Evolutionary conservation across 2,329 filamentous ascomycete species (phyloP).

Genomic region (Ophiostoma australiae): DNA sequence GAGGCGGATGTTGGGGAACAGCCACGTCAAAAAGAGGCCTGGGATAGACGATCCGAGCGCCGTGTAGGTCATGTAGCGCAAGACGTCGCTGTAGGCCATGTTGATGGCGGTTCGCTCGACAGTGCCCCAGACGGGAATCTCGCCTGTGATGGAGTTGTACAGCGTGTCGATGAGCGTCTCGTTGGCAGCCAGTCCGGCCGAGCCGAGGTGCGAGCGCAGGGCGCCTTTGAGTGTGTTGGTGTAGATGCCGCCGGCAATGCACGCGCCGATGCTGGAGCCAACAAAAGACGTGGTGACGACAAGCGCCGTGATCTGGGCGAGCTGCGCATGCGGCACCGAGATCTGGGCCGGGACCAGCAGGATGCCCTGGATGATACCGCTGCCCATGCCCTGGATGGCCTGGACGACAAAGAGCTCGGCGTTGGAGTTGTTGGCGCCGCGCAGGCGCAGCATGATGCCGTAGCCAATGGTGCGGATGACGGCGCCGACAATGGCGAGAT

Average conservation of each 20-base stretch:
- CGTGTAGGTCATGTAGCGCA: slow-evolving; percentile 32
- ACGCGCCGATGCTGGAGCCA: slow-evolving; percentile 16
- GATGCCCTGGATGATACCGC: slow-evolving; percentile 16
- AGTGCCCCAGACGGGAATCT: slow-evolving; percentile 40
- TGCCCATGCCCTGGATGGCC: slow-evolving; percentile 44
- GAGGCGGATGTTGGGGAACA: slow-evolving; percentile 28
- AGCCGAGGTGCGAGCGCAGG: slow-evolving; percentile 2
- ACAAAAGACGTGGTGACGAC: slow-evolving; percentile 15
- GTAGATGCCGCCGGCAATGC: slow-evolving; percentile 16
- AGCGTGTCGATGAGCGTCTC: slow-evolving; percentile 31
- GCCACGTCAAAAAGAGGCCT: slow-evolving; percentile 27
- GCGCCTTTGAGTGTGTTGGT: slow-evolving; percentile 15
- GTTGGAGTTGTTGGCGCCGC: slow-evolving; percentile 40
- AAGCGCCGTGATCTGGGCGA: slow-evolving; percentile 18
- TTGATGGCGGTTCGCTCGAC: slow-evolving; percentile 41
- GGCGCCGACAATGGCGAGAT: slow-evolving; percentile 40
- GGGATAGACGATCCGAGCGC: slow-evolving; percentile 29
- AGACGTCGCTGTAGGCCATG: slow-evolving; percentile 34
- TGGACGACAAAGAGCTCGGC: slow-evolving; percentile 47
- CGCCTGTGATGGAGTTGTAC: slow-evolving; percentile 44
- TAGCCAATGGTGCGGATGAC: slow-evolving; percentile 45
- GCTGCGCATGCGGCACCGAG: slow-evolving; percentile 17
- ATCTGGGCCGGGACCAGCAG: slow-evolving; percentile 18
- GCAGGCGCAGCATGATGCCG: slow-evolving; percentile 47
- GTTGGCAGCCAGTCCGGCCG: neutral